Percentiles rank a stretch among this genome's conserved stretches.
Conservation (phyloP, 495 filamentous ascomycete genomes). For the Penicillium parvum region DNA sequence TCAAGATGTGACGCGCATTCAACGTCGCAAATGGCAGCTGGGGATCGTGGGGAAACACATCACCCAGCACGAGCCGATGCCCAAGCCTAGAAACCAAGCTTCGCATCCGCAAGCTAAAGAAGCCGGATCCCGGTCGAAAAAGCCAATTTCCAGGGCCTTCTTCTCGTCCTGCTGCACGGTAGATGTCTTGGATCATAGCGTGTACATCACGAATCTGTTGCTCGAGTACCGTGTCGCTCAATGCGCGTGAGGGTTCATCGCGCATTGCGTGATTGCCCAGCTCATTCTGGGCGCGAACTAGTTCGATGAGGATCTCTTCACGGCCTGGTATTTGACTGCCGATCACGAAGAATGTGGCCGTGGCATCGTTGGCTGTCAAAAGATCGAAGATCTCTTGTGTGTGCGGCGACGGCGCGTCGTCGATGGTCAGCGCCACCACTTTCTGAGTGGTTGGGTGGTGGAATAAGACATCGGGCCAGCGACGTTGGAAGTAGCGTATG, state of each 20-base stretch:
- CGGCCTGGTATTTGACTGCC: slow-evolving; percentile 64
- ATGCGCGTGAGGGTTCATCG: slow-evolving; percentile 63
- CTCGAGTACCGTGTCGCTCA: slow-evolving; percentile 31
- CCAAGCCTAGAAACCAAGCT: slow-evolving; percentile 49
- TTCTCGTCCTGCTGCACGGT: slow-evolving; percentile 34
- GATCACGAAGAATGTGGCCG: slow-evolving; percentile 76
- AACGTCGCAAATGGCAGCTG: slow-evolving; percentile 62
- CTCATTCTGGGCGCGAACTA: slow-evolving; percentile 64
- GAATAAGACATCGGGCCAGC: slow-evolving; percentile 74
- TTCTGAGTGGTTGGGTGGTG: slow-evolving; percentile 53
- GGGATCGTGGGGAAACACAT: slow-evolving; percentile 83
- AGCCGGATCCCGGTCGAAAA: slow-evolving; percentile 77
- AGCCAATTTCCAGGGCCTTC: slow-evolving; percentile 46
- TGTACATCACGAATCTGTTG: slow-evolving; percentile 42
- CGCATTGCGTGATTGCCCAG: slow-evolving; percentile 82
- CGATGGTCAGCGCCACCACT: slow-evolving; percentile 75
- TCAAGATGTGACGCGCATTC: slow-evolving; percentile 76
- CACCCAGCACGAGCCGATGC: slow-evolving; percentile 68
- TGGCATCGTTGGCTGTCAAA: slow-evolving; percentile 52
- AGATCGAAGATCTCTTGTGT: slow-evolving; percentile 66
- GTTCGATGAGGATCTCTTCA: slow-evolving; percentile 53
- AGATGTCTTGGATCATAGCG: slow-evolving; percentile 49
- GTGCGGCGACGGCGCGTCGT: slow-evolving; percentile 72
- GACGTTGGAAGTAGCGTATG: slow-evolving; percentile 61
- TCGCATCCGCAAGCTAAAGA: slow-evolving; percentile 68